A percentile compares a stretch with the other conserved stretches of the same genome.
These are phyloP conservation scores for Neonectria punicea DNA, from an alignment of 2,329 filamentous ascomycete species.

Conservation along the genomic window DNA sequence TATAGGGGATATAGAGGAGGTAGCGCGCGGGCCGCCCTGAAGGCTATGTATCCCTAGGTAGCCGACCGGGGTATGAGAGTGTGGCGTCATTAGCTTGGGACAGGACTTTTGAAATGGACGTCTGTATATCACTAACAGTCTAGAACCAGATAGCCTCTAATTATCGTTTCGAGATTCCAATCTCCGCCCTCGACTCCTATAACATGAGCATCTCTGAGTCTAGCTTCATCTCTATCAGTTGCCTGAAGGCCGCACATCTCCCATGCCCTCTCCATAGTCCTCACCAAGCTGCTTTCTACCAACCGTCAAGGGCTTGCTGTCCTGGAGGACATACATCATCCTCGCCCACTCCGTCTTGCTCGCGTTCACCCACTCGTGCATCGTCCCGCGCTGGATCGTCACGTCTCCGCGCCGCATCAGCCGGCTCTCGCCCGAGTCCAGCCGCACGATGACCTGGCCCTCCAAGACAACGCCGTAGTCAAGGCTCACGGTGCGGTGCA, in stretches of 20 bases:
- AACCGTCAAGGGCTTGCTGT: conserved; percentile 24
- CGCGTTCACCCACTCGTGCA: conserved; percentile 64
- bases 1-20: too few relatives aligned
- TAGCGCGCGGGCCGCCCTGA: too few relatives aligned
- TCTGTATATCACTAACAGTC: background rate
- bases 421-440: conserved; percentile 60
- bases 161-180: conserved; percentile 11
- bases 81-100: too few relatives aligned
- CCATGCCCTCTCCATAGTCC: conserved; percentile 29
- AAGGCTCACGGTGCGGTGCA: conserved; percentile 62
- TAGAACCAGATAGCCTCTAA: conserved; percentile 5
- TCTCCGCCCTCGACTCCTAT: conserved; percentile 4
- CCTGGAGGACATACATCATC: conserved; percentile 54
- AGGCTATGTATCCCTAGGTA: too few relatives aligned
- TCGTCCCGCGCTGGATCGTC: conserved; percentile 65
- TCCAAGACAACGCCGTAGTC: conserved; percentile 67
- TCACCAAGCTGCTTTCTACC: conserved; percentile 26
- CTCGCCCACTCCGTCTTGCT: conserved; percentile 56
- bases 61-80: too few relatives aligned
- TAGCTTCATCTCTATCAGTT: background rate
- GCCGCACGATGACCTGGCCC: conserved; percentile 61
- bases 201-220: background rate
- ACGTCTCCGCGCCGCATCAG: conserved; percentile 60
- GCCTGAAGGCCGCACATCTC: conserved; percentile 20
- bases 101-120: too few relatives aligned